Conservation (phyloP, 345 rosid species). For the Alliaria petiolata region DNA sequence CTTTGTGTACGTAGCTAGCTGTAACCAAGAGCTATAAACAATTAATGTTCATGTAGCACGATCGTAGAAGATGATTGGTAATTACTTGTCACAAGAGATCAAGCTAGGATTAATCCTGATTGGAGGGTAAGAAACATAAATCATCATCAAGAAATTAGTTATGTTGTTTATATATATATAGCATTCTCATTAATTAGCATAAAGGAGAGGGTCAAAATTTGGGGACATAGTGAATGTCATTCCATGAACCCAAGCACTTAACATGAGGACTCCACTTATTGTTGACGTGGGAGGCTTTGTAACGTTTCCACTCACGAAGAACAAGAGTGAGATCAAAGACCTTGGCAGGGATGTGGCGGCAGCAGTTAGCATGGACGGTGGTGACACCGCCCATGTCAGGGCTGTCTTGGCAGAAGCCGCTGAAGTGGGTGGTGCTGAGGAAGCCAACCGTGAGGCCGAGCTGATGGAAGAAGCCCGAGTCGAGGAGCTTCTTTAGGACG, state of each 20-base stretch:
- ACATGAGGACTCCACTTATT: constrained; percentile 38
- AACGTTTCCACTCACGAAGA: constrained; percentile 56
- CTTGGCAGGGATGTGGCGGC: constrained; percentile 65
- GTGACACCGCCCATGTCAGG: constrained; percentile 39
- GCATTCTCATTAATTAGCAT: neutral
- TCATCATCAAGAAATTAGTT: too few species aligned
- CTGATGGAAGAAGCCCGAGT: constrained; percentile 27
- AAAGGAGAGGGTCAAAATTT: neutral
- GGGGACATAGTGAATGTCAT: constrained; percentile 7
- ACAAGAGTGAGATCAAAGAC: constrained; percentile 48
- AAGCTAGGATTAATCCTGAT: neutral
- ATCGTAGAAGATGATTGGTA: neutral
- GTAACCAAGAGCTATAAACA: neutral
- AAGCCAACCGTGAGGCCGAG: constrained; percentile 42
- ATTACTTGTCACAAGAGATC: neutral
- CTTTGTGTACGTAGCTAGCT: neutral
- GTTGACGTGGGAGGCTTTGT: constrained; percentile 23
- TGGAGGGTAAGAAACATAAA: too few species aligned
- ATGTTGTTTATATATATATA: neutral
- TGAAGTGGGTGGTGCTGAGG: constrained; percentile 51
- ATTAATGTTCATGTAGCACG: neutral
- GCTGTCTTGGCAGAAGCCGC: constrained; percentile 74
- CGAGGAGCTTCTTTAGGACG: constrained; percentile 43
- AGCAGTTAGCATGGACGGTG: constrained; percentile 81
- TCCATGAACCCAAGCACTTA: constrained; percentile 44